A percentile compares a stretch with the other conserved stretches of the same genome.
phyloP scores from a whole-genome alignment of 1,284 basidiomycete species.

The Ganoderma resinaceum region DNA sequence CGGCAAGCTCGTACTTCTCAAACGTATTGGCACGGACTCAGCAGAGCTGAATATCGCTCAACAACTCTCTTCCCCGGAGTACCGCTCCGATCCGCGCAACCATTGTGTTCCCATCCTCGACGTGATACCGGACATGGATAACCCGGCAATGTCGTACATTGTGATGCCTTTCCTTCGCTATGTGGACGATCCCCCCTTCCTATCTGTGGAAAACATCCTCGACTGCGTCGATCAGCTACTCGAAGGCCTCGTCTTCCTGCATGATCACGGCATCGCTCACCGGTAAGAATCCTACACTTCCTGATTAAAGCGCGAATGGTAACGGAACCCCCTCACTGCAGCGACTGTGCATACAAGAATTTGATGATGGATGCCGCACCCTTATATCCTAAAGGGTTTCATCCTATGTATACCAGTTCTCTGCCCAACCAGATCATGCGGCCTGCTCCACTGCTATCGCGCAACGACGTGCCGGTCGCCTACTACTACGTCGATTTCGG shows the following conservation, averaged over 20 bases:
- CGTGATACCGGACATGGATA: slow-evolving; percentile 30
- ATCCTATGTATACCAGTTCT: slow-evolving; percentile 24
- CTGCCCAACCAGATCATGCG: slow-evolving; percentile 23
- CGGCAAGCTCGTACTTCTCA: slow-evolving; percentile 36
- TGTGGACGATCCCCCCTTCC: slow-evolving; percentile 34
- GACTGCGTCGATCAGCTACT: slow-evolving; percentile 39
- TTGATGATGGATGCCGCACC: slow-evolving; percentile 38
- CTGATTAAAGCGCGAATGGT: background rate
- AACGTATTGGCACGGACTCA: slow-evolving; percentile 27
- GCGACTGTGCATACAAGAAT: slow-evolving; percentile 34
- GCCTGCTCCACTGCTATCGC: slow-evolving; percentile 12
- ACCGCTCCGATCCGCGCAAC: slow-evolving; percentile 36
- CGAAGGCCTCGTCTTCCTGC: slow-evolving; percentile 38
- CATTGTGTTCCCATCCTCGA: slow-evolving; percentile 44
- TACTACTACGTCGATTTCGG: slow-evolving; percentile 40
- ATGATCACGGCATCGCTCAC: slow-evolving; percentile 36
- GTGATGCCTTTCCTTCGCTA: slow-evolving; percentile 42
- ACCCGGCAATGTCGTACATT: slow-evolving; percentile 29
- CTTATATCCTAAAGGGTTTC: slow-evolving; percentile 37
- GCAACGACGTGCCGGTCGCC: slow-evolving; percentile 18
- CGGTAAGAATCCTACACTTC: slow-evolving; percentile 22
- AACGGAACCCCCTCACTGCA: background rate
- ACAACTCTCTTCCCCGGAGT: slow-evolving; percentile 23
- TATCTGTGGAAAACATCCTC: slow-evolving; percentile 32
- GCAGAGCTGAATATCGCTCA: slow-evolving; percentile 32